These are phyloP conservation scores for Cryptococcus sp. DNA, from an alignment of 1,284 basidiomycete species.

Conservation along the genomic window DNA sequence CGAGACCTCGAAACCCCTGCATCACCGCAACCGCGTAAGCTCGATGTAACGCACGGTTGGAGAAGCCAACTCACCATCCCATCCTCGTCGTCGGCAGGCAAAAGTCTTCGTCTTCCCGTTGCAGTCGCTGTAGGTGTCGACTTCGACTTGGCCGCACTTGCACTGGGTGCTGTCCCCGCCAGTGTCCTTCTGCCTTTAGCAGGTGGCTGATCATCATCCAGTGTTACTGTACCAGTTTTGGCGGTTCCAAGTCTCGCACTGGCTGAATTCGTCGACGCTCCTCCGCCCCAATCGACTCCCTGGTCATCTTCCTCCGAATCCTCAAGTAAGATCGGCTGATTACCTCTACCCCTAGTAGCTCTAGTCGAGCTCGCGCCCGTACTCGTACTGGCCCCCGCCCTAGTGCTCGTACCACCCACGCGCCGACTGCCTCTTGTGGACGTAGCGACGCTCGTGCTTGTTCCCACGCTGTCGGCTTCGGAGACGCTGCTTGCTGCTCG, in stretches of 20 bases:
- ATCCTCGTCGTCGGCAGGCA: constrained; percentile 25
- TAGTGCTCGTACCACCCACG: background rate
- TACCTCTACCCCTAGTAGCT: constrained; percentile 9
- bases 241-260: background rate
- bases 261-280: background rate
- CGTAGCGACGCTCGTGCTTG: constrained; percentile 8
- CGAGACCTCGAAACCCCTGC: constrained; percentile 11
- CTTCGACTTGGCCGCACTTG: background rate
- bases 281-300: constrained; percentile 18
- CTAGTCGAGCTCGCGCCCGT: background rate
- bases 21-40: background rate
- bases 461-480: constrained; percentile 27
- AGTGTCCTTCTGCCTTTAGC: background rate
- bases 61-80: constrained; percentile 13
- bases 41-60: background rate
- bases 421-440: background rate
- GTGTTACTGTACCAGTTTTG: constrained; percentile 16
- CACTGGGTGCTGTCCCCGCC: constrained; percentile 1
- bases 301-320: constrained; percentile 38
- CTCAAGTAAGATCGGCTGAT: constrained; percentile 23
- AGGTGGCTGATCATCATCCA: constrained; percentile 6
- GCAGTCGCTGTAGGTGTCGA: background rate
- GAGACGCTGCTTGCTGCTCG: constrained; percentile 33
- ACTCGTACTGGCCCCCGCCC: background rate
- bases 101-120: constrained; percentile 20